Evolutionary conservation across 441 rosid genomes (phyloP).

Genomic region (Gossypium aridum): DNA sequence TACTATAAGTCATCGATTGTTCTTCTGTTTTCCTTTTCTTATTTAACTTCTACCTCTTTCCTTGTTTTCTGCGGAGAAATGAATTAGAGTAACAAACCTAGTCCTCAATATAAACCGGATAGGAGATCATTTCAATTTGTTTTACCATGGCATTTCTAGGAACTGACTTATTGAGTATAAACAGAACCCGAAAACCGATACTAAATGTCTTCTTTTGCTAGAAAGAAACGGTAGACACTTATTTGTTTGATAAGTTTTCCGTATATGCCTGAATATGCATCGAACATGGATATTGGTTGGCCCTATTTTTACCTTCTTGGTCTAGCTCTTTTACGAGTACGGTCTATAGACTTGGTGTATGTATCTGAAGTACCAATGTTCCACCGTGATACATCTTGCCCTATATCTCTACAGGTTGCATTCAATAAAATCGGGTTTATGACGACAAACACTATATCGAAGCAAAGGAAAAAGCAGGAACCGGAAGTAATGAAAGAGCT

Average conservation of each 20-base stretch:
- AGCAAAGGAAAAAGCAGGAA: constrained; percentile 95
- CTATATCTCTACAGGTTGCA: constrained; percentile 60
- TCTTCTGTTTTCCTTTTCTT: background rate
- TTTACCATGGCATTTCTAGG: no score
- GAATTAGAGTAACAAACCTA: no score
- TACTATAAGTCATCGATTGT: constrained; percentile 22
- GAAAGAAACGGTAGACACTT: no score
- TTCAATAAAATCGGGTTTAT: constrained; percentile 79
- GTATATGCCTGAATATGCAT: no score
- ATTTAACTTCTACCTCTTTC: no score
- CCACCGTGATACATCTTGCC: background rate
- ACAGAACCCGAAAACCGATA: no score
- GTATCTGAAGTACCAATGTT: background rate
- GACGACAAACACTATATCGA: constrained; percentile 83
- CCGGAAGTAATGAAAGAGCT: constrained; percentile 98
- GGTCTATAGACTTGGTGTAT: background rate
- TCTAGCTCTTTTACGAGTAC: background rate
- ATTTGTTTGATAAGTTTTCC: no score
- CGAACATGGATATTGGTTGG: background rate
- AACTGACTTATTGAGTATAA: no score
- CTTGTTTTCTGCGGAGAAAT: no score
- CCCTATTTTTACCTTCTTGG: background rate
- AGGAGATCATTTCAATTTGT: no score
- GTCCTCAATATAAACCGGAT: no score
- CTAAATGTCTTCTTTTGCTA: no score